A percentile compares a stretch with the other conserved stretches of the same genome.
Evolutionary conservation across 768 basidiomycete species (phyloP).

Genomic region (Leccinum uliginosum): DNA sequence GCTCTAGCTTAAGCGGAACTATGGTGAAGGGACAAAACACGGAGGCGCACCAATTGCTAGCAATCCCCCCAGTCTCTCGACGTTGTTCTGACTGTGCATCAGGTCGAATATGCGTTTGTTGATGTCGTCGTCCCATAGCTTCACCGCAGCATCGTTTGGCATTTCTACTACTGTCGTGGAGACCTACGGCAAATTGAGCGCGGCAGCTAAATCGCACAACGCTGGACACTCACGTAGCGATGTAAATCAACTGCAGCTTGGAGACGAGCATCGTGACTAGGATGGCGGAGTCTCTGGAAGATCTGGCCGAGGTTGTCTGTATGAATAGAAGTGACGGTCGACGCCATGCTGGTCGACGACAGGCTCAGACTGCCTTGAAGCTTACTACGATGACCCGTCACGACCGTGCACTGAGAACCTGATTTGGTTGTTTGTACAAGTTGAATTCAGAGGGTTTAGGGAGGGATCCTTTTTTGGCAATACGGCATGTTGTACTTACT

Average conservation of each 20-base stretch:
- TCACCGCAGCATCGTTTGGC: conserved; percentile 74
- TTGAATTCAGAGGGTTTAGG: conserved; percentile 23
- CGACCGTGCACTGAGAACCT: neutral
- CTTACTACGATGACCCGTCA: conserved; percentile 10
- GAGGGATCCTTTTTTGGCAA: conserved; percentile 11
- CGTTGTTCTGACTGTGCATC: conserved; percentile 72
- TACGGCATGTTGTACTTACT: neutral
- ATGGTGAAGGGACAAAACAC: neutral
- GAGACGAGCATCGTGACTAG: conserved; percentile 57
- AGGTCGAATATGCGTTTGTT: conserved; percentile 77
- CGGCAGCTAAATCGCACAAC: conserved; percentile 4
- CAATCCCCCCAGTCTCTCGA: conserved; percentile 83
- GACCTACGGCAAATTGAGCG: conserved; percentile 44
- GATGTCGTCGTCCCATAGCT: conserved; percentile 84
- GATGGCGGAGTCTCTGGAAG: conserved; percentile 62
- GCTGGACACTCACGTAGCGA: conserved; percentile 56
- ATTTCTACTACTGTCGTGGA: conserved; percentile 71
- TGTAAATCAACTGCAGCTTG: conserved; percentile 70
- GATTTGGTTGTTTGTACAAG: conserved; percentile 27
- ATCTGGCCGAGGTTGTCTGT: conserved; percentile 61
- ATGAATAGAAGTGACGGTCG: conserved; percentile 52
- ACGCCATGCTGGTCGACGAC: conserved; percentile 49
- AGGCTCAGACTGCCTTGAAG: conserved; percentile 1
- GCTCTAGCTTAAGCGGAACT: conserved; percentile 6
- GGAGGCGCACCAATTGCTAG: conserved; percentile 71